phyloP scores from a whole-genome alignment of 1,284 basidiomycete species.

The Ganoderma boninense region DNA sequence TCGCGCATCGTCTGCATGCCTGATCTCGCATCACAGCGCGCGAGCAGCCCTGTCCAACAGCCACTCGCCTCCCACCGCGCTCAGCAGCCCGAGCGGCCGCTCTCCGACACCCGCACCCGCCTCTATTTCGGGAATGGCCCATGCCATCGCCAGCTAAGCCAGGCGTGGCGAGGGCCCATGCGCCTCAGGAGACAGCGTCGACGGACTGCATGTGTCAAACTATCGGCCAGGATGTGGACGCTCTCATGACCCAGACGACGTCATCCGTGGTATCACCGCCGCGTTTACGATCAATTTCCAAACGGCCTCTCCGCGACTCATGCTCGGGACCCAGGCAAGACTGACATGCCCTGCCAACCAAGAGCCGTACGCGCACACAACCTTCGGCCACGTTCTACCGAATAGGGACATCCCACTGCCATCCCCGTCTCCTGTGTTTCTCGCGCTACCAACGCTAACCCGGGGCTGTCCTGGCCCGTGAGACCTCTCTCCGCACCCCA shows the following conservation, averaged over 20 bases:
- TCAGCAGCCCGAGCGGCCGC: background rate
- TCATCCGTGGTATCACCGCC: slow-evolving; percentile 5
- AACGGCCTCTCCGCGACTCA: slow-evolving; percentile 1
- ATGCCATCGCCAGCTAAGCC: background rate
- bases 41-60: background rate
- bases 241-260: slow-evolving; percentile 1
- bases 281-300: slow-evolving; percentile 3
- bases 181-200: background rate
- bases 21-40: background rate
- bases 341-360: background rate
- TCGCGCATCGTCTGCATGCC: background rate
- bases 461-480: background rate
- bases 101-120: background rate
- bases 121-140: slow-evolving; percentile 1
- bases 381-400: background rate
- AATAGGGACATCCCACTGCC: background rate
- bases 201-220: background rate
- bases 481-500: background rate
- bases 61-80: background rate
- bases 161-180: background rate
- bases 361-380: background rate
- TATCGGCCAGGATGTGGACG: background rate
- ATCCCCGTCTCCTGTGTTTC: background rate
- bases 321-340: background rate
- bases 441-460: background rate